Evolutionary conservation across 164 flowering plant genomes (phyloP), one percentile per base, ranked within the genome.

Genomic region (Aristolochia fimbriata): DNA sequence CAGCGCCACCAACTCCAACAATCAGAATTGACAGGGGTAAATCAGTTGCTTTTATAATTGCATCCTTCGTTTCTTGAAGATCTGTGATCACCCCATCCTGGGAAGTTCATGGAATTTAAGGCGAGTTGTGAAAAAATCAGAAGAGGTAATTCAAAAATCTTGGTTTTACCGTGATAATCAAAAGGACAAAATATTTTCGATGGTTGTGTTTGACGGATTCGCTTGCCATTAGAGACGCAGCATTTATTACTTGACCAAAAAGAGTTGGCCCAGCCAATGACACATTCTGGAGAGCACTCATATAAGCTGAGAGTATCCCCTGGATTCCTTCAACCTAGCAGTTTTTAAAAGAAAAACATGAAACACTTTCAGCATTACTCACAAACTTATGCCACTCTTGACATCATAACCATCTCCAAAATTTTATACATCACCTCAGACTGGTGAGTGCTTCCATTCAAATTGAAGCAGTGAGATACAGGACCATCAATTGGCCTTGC

Each of bases 41-140:
- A 69, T 89, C 96, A 60, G 98, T 89, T 59, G 98, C 97, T 70
- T 71, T 84, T 51, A 93, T 96, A 75, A 93, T 55, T 64, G 97
- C 85, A 73, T 93, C 77, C 59, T 59, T 81, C 3, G 97, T 87
- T 76, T 90, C 97, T 64, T 80, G 84, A 25, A 86, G 75, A 71
- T 90, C 97, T 6, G 97, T 77, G 10, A 90, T 64, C 5, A 93
- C 92, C 64, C 98, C 98, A 76, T 93, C 98, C 97, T 93, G 57
- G 70, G 67, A 47, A 25, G 46, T 60, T 31, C 27, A n/a, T 7
- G 21, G 20, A 56, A n/a, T 56, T 3, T 49, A 2, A 53, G 17
- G 3, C 20, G 12, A 30, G 15, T 25, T 15, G 31, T 15, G 31
- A 46, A 23, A 11, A 16, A 62, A 4, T 7, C 9, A 24, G 52